Percentiles rank a stretch among this genome's conserved stretches.
phyloP scores from a whole-genome alignment of 2,329 filamentous ascomycete genomes.

The Colletotrichum sp. region DNA sequence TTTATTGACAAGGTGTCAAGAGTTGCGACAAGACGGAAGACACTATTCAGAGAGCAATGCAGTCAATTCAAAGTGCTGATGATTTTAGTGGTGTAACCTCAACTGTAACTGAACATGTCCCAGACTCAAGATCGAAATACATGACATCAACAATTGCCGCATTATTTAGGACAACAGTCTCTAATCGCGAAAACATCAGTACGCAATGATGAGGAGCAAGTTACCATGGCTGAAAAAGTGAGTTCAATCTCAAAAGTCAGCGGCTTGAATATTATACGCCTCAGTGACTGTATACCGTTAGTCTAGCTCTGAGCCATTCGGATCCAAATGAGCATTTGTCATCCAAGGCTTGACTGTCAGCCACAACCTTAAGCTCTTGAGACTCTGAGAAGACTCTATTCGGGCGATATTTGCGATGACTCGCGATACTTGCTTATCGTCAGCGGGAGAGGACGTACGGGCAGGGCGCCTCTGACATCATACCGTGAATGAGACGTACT shows the following conservation, averaged over 20 bases:
- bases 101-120: neutral
- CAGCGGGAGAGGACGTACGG: accelerated
- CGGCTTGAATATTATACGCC: neutral
- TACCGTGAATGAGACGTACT: neutral
- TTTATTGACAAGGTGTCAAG: neutral
- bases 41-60: accelerated
- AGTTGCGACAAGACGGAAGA: neutral
- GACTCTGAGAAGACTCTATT: neutral
- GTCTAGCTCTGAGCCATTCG: neutral
- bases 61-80: neutral
- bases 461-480: neutral
- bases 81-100: neutral
- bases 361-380: neutral
- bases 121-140: neutral
- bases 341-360: neutral
- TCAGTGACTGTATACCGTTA: accelerated
- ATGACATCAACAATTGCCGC: neutral
- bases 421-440: neutral
- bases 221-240: neutral
- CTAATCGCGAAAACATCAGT: neutral
- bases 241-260: neutral
- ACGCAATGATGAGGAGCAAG: neutral
- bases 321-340: neutral
- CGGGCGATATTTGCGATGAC: accelerated
- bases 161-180: accelerated